Conservation (phyloP, 2,329 filamentous ascomycete genomes). For the Sporothrix brunneoviolacea region DNA sequence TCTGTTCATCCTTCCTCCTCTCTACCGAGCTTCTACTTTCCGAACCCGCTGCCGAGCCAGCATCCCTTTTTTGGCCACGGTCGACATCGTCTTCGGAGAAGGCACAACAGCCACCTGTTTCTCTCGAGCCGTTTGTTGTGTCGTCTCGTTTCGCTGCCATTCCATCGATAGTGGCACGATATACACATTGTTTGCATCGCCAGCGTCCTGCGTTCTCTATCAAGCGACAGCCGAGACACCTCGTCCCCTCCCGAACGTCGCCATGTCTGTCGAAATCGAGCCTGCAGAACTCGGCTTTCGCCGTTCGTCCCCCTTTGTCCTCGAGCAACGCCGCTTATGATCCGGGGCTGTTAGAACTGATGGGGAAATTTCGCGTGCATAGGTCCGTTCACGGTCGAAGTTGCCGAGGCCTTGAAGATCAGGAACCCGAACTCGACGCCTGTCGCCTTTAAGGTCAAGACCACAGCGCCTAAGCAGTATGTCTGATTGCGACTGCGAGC, state of each 20-base stretch:
- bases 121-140: neutral
- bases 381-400: constrained; percentile 64
- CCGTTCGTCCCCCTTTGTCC: constrained; percentile 54
- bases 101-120: too few species aligned
- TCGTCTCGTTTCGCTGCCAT: neutral
- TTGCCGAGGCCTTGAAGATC: constrained; percentile 58
- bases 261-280: constrained; percentile 92
- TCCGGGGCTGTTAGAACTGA: neutral
- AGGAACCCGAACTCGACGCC: constrained; percentile 57
- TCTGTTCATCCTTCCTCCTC: too few species aligned
- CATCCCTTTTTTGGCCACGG: neutral
- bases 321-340: neutral
- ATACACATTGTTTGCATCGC: too few species aligned
- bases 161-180: neutral
- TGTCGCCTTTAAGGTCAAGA: constrained; percentile 85
- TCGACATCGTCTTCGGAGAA: neutral
- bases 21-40: neutral
- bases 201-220: too few species aligned
- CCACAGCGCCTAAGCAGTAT: constrained; percentile 97
- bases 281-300: constrained; percentile 88
- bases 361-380: constrained; percentile 1
- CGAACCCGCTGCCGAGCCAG: neutral
- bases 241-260: constrained; percentile 19
- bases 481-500: neutral
- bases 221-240: too few species aligned